A percentile compares a stretch with the other conserved stretches of the same genome.
Conservation (phyloP, 2,329 filamentous ascomycete genomes). For the Daldinia sp. region DNA sequence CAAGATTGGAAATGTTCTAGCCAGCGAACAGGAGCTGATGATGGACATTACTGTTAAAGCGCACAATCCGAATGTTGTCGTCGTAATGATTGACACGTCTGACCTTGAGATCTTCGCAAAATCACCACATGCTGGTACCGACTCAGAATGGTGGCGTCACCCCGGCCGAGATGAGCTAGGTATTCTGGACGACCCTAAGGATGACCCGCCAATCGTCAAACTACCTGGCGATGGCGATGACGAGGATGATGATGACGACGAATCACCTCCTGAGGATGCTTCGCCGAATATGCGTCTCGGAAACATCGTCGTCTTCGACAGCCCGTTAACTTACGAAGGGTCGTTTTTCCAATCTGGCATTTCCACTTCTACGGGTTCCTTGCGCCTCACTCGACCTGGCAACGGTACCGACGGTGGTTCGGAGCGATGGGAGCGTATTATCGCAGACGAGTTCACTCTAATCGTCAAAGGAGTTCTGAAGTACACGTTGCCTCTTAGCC, state of each 20-base stretch:
- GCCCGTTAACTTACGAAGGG: conserved; percentile 87
- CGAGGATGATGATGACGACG: conserved; percentile 2
- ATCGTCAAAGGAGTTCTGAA: conserved; percentile 92
- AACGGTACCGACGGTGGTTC: conserved; percentile 90
- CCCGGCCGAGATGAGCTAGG: conserved; percentile 52
- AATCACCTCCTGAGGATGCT: conserved; percentile 71
- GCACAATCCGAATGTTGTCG: conserved; percentile 92
- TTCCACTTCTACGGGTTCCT: conserved; percentile 82
- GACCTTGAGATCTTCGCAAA: conserved; percentile 96
- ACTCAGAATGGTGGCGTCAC: conserved; percentile 70
- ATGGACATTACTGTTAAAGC: conserved; percentile 89
- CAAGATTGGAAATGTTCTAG: conserved; percentile 88
- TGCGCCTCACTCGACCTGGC: conserved; percentile 84
- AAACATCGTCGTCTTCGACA: conserved; percentile 87
- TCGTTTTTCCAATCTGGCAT: conserved; percentile 83
- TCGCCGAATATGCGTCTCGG: conserved; percentile 93
- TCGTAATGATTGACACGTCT: conserved; percentile 85
- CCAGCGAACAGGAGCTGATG: conserved; percentile 95
- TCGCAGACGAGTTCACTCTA: conserved; percentile 92
- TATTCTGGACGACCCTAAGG: conserved; percentile 55
- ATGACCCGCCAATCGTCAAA: conserved; percentile 52
- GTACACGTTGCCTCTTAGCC: conserved; percentile 76
- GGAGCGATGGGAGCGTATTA: conserved; percentile 88
- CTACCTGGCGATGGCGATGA: conserved; percentile 22
- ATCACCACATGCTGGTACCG: conserved; percentile 85